Percentiles rank a stretch among this genome's conserved stretches.
phyloP scores from a whole-genome alignment of 441 rosid genomes.

The Erodium trifolium region DNA sequence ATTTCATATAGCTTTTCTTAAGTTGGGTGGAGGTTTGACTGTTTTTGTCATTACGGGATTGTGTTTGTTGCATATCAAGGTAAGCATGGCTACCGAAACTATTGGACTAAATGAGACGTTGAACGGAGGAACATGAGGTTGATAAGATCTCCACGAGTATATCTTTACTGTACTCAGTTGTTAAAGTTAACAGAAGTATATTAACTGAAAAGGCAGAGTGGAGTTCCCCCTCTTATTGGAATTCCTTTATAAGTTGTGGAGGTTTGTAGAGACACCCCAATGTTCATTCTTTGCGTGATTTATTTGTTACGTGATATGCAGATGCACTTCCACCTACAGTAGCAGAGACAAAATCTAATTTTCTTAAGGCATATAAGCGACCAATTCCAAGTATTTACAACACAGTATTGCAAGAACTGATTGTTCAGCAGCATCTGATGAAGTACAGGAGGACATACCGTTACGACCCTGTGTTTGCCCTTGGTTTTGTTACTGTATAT shows the following conservation, averaged over 20 bases:
- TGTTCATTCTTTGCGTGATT: conserved; percentile 10
- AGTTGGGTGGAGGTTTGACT: too few relatives aligned
- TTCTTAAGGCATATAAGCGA: conserved; percentile 64
- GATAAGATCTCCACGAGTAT: too few relatives aligned
- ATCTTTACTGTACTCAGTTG: too few relatives aligned
- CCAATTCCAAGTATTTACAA: conserved; percentile 91
- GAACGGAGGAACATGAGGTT: too few relatives aligned
- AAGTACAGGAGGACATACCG: conserved; percentile 69
- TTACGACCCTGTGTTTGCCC: conserved; percentile 84
- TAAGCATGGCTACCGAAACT: too few relatives aligned
- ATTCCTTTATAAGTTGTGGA: not conserved
- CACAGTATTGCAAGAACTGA: conserved; percentile 73
- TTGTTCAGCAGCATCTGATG: conserved; percentile 91
- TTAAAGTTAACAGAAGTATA: too few relatives aligned
- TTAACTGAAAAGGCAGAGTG: too few relatives aligned
- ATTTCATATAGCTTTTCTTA: too few relatives aligned
- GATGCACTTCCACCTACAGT: conserved; percentile 61
- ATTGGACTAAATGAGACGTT: too few relatives aligned
- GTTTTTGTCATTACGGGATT: too few relatives aligned
- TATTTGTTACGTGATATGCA: conserved; percentile 21
- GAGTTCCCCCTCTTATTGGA: too few relatives aligned
- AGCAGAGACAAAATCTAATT: conserved; percentile 65
- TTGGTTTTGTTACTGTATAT: conserved; percentile 74
- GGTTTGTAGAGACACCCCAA: not conserved
- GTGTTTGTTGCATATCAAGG: too few relatives aligned